phyloP scores from a whole-genome alignment of 768 basidiomycete species.

The Melanogaster broomeanus region DNA sequence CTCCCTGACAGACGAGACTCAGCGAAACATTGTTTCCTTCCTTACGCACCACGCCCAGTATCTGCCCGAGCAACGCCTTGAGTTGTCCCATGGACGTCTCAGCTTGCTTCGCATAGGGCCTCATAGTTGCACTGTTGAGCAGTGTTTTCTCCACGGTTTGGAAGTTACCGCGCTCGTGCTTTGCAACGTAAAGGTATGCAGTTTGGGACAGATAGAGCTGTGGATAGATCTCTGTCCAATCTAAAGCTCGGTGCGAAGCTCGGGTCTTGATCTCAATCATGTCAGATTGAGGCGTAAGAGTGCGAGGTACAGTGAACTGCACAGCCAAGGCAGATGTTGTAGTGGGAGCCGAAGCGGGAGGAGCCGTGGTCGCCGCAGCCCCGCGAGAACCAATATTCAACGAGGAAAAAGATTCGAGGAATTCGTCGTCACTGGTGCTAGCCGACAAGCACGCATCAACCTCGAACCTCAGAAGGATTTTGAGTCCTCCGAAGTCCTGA shows the following conservation, averaged over 20 bases:
- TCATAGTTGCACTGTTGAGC: slow-evolving; percentile 26
- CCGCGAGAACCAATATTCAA: slow-evolving; percentile 2
- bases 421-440: slow-evolving; percentile 4
- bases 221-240: slow-evolving; percentile 59
- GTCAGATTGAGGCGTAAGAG: slow-evolving; percentile 28
- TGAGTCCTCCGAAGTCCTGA: slow-evolving; percentile 54
- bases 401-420: slow-evolving; percentile 9
- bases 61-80: slow-evolving; percentile 19
- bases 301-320: slow-evolving; percentile 20
- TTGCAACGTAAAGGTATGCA: slow-evolving; percentile 52
- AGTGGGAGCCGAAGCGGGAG: not conserved
- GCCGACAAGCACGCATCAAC: slow-evolving; percentile 40
- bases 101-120: not conserved
- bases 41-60: slow-evolving; percentile 47
- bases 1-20: slow-evolving; percentile 48
- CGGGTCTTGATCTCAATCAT: slow-evolving; percentile 29
- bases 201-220: slow-evolving; percentile 70
- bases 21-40: slow-evolving; percentile 50
- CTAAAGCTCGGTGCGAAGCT: slow-evolving; percentile 19
- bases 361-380: not conserved
- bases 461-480: slow-evolving; percentile 54
- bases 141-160: slow-evolving; percentile 41
- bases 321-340: slow-evolving; percentile 9
- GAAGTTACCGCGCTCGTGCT: slow-evolving; percentile 59
- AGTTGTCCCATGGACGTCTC: slow-evolving; percentile 6